Evolutionary conservation across 2,329 filamentous ascomycete genomes (phyloP), one percentile per base, ranked within the genome.

Genomic region (Sclerotinia minor): DNA sequence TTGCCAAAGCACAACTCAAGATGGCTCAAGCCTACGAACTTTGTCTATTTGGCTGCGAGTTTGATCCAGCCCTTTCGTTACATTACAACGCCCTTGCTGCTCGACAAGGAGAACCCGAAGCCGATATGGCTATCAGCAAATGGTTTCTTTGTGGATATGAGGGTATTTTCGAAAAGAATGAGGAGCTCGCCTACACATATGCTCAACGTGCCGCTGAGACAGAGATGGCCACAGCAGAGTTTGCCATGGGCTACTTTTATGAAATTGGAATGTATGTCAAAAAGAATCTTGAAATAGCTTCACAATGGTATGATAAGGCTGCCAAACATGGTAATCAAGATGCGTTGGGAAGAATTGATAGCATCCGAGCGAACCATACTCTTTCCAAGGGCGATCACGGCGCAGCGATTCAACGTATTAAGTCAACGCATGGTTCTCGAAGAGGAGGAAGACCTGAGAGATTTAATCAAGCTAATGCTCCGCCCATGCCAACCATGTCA

Each of bases 131-230:
- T 38, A 93, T 99, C 70, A 98, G 94, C 79, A 95, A 97, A 79
- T 99, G 95, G 95, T 99, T 98, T 77, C 84, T 99, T 38, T 98
- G 96, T 75, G 95, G 95, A 3, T 94, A 95, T 72, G 94, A 98
- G 73, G 90, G 90, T 29, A 84, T 96, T 8, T 97, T 99, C 76
- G 87, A 92, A 69, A 98, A 98, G 83, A 98, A 97, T 75, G 95
- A 99, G 79, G 91, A 94, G 77, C 81, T 98, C 60, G 94, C 95
- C 8, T 99, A 92, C 79, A 90, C 88, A 64, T 98, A 97, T 76
- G 95, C 95, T 1, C 87, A 94, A 74, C 87, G 94, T 72, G 95
- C 95, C 15, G 94, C 95, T 11, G 83, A 87, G 63, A 86, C 88
- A 50, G 93, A 93, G 67, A 84, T 98, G 60, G 85, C 92, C 0